Conservation (phyloP, 2,329 filamentous ascomycete species). For the Exophiala oligosperma region DNA sequence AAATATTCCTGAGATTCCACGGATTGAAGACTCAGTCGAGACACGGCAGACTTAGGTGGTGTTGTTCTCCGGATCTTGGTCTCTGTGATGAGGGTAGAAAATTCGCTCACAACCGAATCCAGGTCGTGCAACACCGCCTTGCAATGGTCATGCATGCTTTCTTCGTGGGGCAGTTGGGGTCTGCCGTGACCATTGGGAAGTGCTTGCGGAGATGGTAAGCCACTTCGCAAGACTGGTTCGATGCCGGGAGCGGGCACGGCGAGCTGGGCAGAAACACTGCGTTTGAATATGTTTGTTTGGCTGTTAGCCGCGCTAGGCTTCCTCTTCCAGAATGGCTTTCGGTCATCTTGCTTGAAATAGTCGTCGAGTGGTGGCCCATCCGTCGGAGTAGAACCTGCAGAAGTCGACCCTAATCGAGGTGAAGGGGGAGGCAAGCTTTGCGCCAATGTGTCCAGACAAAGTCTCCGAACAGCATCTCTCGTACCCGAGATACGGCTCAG, state of each 20-base stretch:
- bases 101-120: conserved; percentile 79
- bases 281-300: conserved; percentile 44
- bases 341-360: conserved; percentile 51
- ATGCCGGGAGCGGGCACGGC: conserved; percentile 46
- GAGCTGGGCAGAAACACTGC: conserved; percentile 56
- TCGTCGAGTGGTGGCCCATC: conserved; percentile 38
- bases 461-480: conserved; percentile 79
- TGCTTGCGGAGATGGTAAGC: conserved; percentile 21
- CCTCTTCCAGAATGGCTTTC: conserved; percentile 85
- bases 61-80: conserved; percentile 74
- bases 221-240: conserved; percentile 26
- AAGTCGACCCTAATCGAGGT: conserved; percentile 18
- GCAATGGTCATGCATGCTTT: conserved; percentile 76
- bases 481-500: conserved; percentile 85
- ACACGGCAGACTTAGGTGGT: conserved; percentile 53
- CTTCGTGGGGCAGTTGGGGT: conserved; percentile 48
- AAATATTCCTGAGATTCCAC: conserved; percentile 88
- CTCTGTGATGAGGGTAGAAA: conserved; percentile 72
- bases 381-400: conserved; percentile 25
- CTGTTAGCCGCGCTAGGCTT: conserved; percentile 62
- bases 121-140: conserved; percentile 80
- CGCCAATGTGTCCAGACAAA: conserved; percentile 75
- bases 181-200: background rate
- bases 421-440: conserved; percentile 36
- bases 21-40: conserved; percentile 75